Base-by-base conservation (phyloP, 805 yeast species). In the Nakazawaea wickerhamii region DNA sequence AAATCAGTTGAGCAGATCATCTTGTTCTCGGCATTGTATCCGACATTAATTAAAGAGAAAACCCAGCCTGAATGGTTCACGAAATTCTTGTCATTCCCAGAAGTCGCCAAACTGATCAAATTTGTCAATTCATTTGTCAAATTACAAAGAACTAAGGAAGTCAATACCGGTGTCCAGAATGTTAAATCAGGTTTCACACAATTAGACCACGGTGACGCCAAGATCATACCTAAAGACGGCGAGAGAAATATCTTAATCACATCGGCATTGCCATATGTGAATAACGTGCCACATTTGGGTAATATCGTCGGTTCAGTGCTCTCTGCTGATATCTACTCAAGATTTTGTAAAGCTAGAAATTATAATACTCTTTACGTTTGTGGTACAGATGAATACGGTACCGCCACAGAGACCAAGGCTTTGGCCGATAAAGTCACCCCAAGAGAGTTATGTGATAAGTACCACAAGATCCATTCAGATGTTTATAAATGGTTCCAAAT, bases 351-450 rank as follows among this genome's bases (percentile, higher is more conserved):
- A 64, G 81, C 83, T 54, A 80, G 96, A 70, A 85, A 88, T 63
- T 82, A 83, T 67, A 93, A 90, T 61, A 72, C 95, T 17, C 68
- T 93, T 50, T 93, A 70, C 57, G 67, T 93, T 44, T 89, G 99
- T 65, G 99, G 99, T 67, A 93, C 99, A 30, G 99, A 93, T 61
- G 99, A 93, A 67, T 93, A 93, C 61, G 99, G 99, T 61, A 93
- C 99, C 45, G 99, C 99, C 36, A 93, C 99, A 13, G 99, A 93
- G 65, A 93, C 99, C 22, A 93, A 91, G 67, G 99, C 99, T 9
- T 67, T 93, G 39, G 98, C 91, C 61, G 99, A 93, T 58, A 81
- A 84, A 32, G 84, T 86, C 47, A 75, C 95, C 3, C 99, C 99
- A 38, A 70, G 77, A 54, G 83, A 88, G 60, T 71, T 93, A 54